phyloP scores from a whole-genome alignment of 2,329 filamentous ascomycete genomes.

The Paraphaeosphaeria minitans region DNA sequence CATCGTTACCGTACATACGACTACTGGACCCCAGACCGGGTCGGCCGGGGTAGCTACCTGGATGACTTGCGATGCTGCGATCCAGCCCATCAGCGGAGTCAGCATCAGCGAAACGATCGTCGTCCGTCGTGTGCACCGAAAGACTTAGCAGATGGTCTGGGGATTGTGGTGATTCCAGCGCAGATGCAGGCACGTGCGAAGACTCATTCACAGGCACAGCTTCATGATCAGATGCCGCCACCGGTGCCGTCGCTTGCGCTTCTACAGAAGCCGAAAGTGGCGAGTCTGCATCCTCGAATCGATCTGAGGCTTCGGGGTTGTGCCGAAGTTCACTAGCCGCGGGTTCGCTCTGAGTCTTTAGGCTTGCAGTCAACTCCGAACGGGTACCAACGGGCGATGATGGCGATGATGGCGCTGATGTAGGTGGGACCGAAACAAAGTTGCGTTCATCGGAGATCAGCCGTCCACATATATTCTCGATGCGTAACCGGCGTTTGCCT shows the following conservation, averaged over 20 bases:
- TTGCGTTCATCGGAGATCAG: slow-evolving; percentile 71
- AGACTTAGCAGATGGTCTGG: slow-evolving; percentile 11
- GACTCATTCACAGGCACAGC: neutral
- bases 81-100: slow-evolving; percentile 42
- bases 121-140: slow-evolving; percentile 44
- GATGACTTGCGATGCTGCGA: slow-evolving; percentile 16
- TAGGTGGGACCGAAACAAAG: slow-evolving; percentile 64
- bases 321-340: slow-evolving; percentile 18
- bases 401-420: slow-evolving; percentile 65
- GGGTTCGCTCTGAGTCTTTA: slow-evolving; percentile 24
- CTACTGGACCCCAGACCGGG: slow-evolving; percentile 34
- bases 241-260: neutral
- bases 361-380: slow-evolving; percentile 45
- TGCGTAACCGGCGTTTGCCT: slow-evolving; percentile 67
- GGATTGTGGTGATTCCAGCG: slow-evolving; percentile 9
- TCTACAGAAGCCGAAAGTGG: neutral
- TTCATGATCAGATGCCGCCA: slow-evolving; percentile 1
- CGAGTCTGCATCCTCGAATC: neutral
- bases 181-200: neutral
- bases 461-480: slow-evolving; percentile 68
- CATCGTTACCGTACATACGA: slow-evolving; percentile 39
- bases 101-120: slow-evolving; percentile 51
- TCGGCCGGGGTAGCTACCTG: slow-evolving; percentile 15
- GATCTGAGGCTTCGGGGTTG: slow-evolving; percentile 6
- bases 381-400: slow-evolving; percentile 61